A percentile compares a stretch with the other conserved stretches of the same genome.
Evolutionary conservation across 2,329 filamentous ascomycete genomes (phyloP).

Genomic region (Blastomyces silverae): DNA sequence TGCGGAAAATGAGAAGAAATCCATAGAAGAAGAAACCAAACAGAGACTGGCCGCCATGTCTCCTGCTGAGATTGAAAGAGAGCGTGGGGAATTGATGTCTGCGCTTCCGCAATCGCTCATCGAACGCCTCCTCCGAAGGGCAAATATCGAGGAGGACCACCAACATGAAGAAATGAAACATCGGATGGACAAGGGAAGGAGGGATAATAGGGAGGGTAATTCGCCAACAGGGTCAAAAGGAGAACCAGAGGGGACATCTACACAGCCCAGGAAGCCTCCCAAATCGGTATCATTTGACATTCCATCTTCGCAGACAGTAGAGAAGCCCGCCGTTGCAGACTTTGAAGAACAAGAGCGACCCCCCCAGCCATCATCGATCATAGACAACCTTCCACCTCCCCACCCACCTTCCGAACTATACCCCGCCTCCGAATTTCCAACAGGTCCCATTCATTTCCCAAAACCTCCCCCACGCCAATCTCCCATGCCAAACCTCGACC

Average conservation of each 20-base stretch:
- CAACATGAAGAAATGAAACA: conserved; percentile 11
- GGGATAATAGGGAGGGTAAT: not conserved
- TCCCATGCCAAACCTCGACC: conserved; percentile 67
- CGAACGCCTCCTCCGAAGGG: conserved; percentile 66
- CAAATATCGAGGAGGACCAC: conserved; percentile 62
- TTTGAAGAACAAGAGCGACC: conserved; percentile 13
- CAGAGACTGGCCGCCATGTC: conserved; percentile 71
- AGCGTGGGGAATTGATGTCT: conserved; percentile 72
- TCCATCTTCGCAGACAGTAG: conserved; percentile 17
- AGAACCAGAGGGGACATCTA: not conserved
- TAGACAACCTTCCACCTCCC: conserved; percentile 35
- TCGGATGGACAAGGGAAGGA: not conserved
- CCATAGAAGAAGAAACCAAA: conserved; percentile 78
- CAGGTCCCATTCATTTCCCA: conserved; percentile 39
- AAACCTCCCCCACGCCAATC: conserved; percentile 41
- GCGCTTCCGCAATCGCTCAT: conserved; percentile 68
- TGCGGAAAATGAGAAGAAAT: conserved; percentile 55
- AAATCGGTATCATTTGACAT: conserved; percentile 32
- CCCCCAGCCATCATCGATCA: conserved; percentile 15
- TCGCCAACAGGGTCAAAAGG: not conserved
- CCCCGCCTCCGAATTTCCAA: conserved; percentile 36
- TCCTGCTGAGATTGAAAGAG: conserved; percentile 69
- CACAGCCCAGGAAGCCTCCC: conserved; percentile 12
- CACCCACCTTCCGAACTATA: conserved; percentile 35
- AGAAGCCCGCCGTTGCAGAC: not conserved